Base-by-base conservation (phyloP, 2,329 filamentous ascomycete species). In the Hymenoscyphus infarciens region DNA sequence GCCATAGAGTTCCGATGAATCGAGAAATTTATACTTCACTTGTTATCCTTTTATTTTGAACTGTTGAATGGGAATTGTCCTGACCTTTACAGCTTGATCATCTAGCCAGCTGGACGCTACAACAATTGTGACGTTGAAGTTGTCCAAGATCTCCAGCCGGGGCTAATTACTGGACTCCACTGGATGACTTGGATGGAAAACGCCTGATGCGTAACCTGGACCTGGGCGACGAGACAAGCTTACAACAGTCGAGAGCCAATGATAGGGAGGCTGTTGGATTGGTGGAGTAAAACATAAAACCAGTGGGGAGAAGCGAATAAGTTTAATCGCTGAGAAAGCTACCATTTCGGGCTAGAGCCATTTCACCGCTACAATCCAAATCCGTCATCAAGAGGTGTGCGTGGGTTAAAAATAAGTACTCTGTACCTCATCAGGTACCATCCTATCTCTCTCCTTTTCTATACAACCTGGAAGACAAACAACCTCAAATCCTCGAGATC, bases 371-470 rank as follows among this genome's bases (percentile, higher is more conserved):
- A 2, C 45, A 52, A 25, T 4, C 19, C 45, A 52, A 27, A 52
- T 52, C 45, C 45, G 13, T 13, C 45, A 52, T 52, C 45, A 3
- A 25, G 45, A 52, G 22, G 4, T 27, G 45, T 22, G 42, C 42
- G 22, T 15, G 39, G 45, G 45, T 52, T 52, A 52, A 52, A 52
- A 52, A 52, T 52, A 52, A 52, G 45, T 52, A 22, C 45, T 52
- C 45, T 52, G 35, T 38, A 22, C 45, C 25, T 25, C 45, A 49
- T 10, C 42, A 52, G 10, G 22, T 38, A 38, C 22, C 45, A 4
- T 25, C 45, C 22, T 19, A 4, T 25, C 45, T 25, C n/a, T 13
- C 10, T 8, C 22, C 11, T 49, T 22, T 52, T 19, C 22, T 45
- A 7, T 45, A 45, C 39, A 19, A n/a, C n/a, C n/a, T n/a, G n/a